Evolutionary conservation across 176 grass and related monocot species (phyloP), one percentile per base, ranked within the genome.

Genomic region (Juncus effusus): DNA sequence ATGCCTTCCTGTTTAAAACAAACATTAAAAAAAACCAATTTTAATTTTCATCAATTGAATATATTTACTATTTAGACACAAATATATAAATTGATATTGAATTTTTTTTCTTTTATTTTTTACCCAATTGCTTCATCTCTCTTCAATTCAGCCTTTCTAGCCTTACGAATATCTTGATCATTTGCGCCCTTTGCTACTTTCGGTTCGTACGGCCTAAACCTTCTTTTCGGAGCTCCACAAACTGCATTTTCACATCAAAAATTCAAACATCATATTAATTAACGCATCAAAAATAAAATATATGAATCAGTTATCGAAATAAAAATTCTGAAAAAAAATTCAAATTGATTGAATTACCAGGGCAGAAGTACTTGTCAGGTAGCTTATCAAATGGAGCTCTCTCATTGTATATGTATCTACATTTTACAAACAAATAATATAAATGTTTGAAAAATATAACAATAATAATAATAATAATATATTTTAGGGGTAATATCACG

Each of bases 331-430:
- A 15, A 11, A 64, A 4, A 42, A 38, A 42, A 9, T 40, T 13
- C 3, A 69, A 37, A 51, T 15, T 13, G 42, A 36, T 4, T 13
- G 16, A 71, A 62, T 92, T 65, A 92, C 93, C 93, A 36, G 88
- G 93, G 74, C 93, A 97, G 74, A 80, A 97, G 72, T 97, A 97
- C 2, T 84, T 82, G 66, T 92, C 93, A 8, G 88, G 37, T 28
- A 57, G 78, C 88, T 92, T 97, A 67, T 97, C 85, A 38, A 97
- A 97, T 11, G 88, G 88, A 0, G 93, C 92, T 74, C 72, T 97
- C 35, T 97, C 93, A 16, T 66, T 89, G 80, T 97, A 97, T 67
- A 92, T 84, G 65, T 97, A 97, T 10, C 93, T 97, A 75, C 74
- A 78, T 3, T 51, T 28, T 41, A 37, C 1, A 47, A 39, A 8